These are phyloP conservation scores for Eudorina sp. DNA, from an alignment of 139 green algal species.

Conservation along the genomic window DNA sequence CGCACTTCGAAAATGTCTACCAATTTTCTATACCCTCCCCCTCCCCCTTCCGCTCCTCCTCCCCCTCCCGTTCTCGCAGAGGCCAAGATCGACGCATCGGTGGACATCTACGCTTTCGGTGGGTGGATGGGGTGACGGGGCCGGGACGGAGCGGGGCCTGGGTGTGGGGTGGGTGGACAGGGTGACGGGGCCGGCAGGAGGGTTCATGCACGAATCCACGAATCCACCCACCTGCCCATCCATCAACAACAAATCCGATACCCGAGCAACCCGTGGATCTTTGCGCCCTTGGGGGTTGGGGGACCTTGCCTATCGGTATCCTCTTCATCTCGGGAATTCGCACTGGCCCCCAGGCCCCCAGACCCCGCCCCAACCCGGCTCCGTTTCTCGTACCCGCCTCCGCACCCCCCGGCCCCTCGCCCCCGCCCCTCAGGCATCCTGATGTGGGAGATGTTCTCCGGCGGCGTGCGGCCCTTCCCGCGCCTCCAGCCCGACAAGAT, in stretches of 20 bases:
- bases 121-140: neutral
- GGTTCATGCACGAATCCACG: neutral
- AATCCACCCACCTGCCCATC: neutral
- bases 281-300: too few relatives aligned
- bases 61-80: too few relatives aligned
- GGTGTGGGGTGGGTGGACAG: too few relatives aligned
- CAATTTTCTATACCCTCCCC: too few relatives aligned
- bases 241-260: too few relatives aligned
- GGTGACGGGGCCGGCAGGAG: too few relatives aligned
- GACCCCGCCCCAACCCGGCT: neutral
- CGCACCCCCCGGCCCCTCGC: neutral
- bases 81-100: constrained; percentile 1
- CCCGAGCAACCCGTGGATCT: too few relatives aligned
- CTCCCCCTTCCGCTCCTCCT: too few relatives aligned
- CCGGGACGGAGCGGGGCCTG: neutral
- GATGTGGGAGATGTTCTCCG: constrained; percentile 39
- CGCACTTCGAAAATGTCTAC: too few relatives aligned
- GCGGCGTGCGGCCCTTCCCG: constrained; percentile 4
- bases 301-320: too few relatives aligned
- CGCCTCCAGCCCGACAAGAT: constrained; percentile 9
- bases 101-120: constrained; percentile 11
- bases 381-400: neutral
- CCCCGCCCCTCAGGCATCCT: constrained; percentile 2
- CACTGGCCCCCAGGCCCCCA: too few relatives aligned
- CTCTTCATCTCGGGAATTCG: too few relatives aligned